phyloP scores from a whole-genome alignment of 768 basidiomycete species.

The Gloeopeniophorella convolvens region DNA sequence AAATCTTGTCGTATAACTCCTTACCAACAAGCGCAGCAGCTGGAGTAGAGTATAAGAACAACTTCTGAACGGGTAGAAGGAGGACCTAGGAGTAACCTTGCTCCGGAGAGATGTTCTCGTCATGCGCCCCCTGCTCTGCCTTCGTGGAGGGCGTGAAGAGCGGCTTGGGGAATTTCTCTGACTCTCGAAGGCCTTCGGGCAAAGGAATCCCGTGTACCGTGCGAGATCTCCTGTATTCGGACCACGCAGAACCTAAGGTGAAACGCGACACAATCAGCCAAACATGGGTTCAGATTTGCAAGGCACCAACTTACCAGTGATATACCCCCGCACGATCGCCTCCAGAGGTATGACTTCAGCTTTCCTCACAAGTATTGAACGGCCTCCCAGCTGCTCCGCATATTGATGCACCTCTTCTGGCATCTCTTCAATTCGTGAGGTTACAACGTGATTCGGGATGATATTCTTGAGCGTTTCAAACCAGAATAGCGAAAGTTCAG shows the following conservation, averaged over 20 bases:
- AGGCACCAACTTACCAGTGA: constrained; percentile 62
- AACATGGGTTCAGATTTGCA: not conserved
- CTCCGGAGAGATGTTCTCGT: constrained; percentile 98
- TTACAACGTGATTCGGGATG: constrained; percentile 87
- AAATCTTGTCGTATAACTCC: constrained; percentile 55
- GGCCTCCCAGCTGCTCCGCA: constrained; percentile 68
- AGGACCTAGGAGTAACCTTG: constrained; percentile 50
- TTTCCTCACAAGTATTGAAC: constrained; percentile 87
- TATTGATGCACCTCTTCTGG: constrained; percentile 72
- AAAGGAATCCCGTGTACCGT: constrained; percentile 85
- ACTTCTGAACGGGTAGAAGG: not conserved
- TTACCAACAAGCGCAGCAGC: constrained; percentile 62
- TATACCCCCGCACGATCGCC: constrained; percentile 92
- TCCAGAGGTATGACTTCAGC: constrained; percentile 88
- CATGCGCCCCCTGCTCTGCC: constrained; percentile 88
- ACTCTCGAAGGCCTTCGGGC: constrained; percentile 75
- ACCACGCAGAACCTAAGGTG: constrained; percentile 83
- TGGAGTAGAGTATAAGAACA: constrained; percentile 24
- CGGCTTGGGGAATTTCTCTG: constrained; percentile 71
- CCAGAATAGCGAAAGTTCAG: constrained; percentile 92
- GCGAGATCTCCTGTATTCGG: constrained; percentile 81
- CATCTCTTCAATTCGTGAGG: constrained; percentile 72
- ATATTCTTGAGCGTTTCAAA: constrained; percentile 75
- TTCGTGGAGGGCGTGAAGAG: constrained; percentile 97
- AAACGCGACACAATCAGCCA: not conserved